These are phyloP conservation scores for Suhomyces coccinellae DNA, from an alignment of 1,139 yeast genomes.

Conservation along the genomic window DNA sequence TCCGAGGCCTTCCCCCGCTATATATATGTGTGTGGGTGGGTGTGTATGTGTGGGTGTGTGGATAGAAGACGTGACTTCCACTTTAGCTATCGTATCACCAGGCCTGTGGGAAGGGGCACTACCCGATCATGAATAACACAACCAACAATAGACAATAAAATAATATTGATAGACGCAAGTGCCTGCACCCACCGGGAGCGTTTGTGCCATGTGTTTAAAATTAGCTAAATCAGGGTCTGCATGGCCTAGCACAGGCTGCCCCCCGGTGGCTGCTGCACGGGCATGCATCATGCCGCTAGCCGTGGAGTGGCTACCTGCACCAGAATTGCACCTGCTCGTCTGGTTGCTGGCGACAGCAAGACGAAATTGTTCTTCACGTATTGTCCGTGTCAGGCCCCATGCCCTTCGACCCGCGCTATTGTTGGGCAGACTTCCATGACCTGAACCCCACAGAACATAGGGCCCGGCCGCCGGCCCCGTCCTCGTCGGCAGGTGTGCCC, in stretches of 20 bases:
- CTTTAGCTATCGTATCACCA: background rate
- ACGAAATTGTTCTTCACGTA: background rate
- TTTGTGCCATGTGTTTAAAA: conserved; percentile 1
- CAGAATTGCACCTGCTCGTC: background rate
- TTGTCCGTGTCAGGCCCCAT: background rate
- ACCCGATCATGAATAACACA: background rate
- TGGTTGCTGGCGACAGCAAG: background rate
- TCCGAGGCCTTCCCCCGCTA: background rate
- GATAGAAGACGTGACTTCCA: background rate
- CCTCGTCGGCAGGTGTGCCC: too few species aligned
- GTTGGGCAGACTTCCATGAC: background rate
- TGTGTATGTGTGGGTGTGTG: background rate
- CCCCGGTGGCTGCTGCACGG: background rate
- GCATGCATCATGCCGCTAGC: background rate
- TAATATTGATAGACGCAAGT: conserved; percentile 2
- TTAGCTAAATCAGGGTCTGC: conserved; percentile 8
- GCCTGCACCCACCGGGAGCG: conserved; percentile 2
- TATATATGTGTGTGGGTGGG: background rate
- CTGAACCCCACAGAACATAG: background rate
- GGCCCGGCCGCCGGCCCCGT: background rate
- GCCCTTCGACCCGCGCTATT: background rate
- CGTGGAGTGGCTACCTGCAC: background rate
- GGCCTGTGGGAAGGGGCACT: background rate
- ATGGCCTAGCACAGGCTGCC: background rate
- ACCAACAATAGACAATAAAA: conserved; percentile 1